Evolutionary conservation across 1,139 yeast genomes (phyloP).

Genomic region (Sugiyamaella castrensis): DNA sequence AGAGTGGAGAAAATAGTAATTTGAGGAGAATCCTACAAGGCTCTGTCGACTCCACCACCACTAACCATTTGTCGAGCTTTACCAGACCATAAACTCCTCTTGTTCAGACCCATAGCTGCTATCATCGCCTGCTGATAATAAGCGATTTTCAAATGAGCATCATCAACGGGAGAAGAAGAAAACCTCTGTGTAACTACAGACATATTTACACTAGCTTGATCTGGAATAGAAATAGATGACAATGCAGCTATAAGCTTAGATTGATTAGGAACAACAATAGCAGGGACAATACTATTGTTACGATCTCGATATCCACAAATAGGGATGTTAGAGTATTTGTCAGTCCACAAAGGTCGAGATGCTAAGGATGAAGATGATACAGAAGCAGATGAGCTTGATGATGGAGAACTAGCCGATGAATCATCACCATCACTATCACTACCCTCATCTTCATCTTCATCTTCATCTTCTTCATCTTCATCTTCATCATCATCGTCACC

Average conservation of each 20-base stretch:
- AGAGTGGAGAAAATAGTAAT: constrained; percentile 6
- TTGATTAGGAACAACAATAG: constrained; percentile 13
- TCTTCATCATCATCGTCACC: neutral
- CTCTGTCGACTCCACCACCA: constrained; percentile 9
- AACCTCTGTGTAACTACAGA: neutral
- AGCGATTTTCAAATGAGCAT: constrained; percentile 18
- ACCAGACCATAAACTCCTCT: constrained; percentile 48
- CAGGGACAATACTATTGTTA: constrained; percentile 12
- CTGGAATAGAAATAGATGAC: constrained; percentile 21
- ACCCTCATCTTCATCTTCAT: neutral
- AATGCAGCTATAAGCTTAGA: constrained; percentile 21
- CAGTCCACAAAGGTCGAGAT: constrained; percentile 17
- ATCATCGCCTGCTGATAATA: constrained; percentile 31
- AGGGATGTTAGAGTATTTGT: constrained; percentile 23
- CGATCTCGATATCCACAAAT: constrained; percentile 29
- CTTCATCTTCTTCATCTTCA: neutral
- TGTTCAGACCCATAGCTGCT: constrained; percentile 41
- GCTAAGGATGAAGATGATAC: constrained; percentile 12
- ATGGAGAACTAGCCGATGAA: constrained; percentile 12
- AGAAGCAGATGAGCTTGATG: constrained; percentile 10
- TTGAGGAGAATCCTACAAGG: constrained; percentile 15
- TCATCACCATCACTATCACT: constrained; percentile 2
- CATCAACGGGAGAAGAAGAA: constrained; percentile 1
- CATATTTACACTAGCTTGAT: neutral
- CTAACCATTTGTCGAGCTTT: constrained; percentile 56